A percentile compares a stretch with the other conserved stretches of the same genome.
Conservation (phyloP, 2,329 filamentous ascomycete genomes). For the Ampelomyces quisqualis region DNA sequence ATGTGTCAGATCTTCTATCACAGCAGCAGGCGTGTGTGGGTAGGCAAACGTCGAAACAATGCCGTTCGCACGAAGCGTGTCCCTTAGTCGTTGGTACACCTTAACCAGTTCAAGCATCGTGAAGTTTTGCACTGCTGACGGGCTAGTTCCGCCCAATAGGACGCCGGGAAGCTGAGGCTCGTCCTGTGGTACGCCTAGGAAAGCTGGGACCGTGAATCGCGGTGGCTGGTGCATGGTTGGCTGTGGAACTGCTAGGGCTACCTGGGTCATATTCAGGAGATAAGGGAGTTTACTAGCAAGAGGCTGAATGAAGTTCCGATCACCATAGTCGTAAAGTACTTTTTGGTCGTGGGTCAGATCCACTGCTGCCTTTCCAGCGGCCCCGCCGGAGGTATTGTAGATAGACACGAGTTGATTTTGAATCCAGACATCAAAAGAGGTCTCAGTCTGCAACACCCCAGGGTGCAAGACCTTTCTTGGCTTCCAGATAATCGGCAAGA, state of each 20-base stretch:
- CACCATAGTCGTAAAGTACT: slow-evolving; percentile 54
- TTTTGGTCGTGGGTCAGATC: slow-evolving; percentile 47
- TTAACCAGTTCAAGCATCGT: slow-evolving; percentile 52
- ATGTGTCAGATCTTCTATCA: slow-evolving; percentile 51
- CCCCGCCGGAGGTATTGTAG: slow-evolving; percentile 48
- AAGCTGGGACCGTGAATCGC: slow-evolving; percentile 37
- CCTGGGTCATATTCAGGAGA: slow-evolving; percentile 28
- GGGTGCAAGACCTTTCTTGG: slow-evolving; percentile 83
- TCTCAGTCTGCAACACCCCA: slow-evolving; percentile 62
- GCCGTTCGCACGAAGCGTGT: slow-evolving; percentile 55
- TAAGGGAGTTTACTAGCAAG: slow-evolving; percentile 48
- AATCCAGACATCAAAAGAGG: slow-evolving; percentile 69
- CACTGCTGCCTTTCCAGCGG: slow-evolving; percentile 24
- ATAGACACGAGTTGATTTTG: slow-evolving; percentile 56
- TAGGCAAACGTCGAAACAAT: slow-evolving; percentile 52
- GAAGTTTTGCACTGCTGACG: slow-evolving; percentile 20
- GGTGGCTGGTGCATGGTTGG: slow-evolving; percentile 15
- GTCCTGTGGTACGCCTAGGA: slow-evolving; percentile 25
- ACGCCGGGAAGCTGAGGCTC: slow-evolving; percentile 28
- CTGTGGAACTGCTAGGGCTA: slow-evolving; percentile 24
- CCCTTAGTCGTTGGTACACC: slow-evolving; percentile 58
- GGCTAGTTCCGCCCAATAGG: slow-evolving; percentile 23
- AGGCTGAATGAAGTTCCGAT: slow-evolving; percentile 52
- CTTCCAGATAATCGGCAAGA: slow-evolving; percentile 94
- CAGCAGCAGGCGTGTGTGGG: slow-evolving; percentile 42